Evolutionary conservation across 495 filamentous ascomycete genomes (phyloP).

Genomic region (Penicilliopsis zonata): DNA sequence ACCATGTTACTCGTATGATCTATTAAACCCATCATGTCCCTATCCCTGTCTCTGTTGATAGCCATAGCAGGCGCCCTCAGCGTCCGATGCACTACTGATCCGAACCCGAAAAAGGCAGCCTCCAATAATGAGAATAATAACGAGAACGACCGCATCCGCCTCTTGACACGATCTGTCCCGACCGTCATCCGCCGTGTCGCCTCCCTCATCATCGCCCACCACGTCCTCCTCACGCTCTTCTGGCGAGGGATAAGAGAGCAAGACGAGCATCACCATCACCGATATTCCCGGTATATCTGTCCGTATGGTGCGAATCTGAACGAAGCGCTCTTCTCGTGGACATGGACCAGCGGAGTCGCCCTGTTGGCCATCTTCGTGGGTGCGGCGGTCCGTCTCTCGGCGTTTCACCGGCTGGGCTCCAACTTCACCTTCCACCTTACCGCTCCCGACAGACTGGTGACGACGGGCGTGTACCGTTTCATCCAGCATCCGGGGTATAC

Average conservation of each 20-base stretch:
- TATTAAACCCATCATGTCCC: too few species aligned
- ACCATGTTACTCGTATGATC: too few species aligned
- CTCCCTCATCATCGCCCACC: conserved; percentile 10
- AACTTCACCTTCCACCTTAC: conserved; percentile 38
- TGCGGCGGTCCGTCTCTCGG: conserved; percentile 17
- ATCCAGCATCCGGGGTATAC: conserved; percentile 40
- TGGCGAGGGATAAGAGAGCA: not conserved
- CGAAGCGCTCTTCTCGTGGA: conserved; percentile 18
- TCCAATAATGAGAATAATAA: conserved; percentile 2
- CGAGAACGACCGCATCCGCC: conserved; percentile 8
- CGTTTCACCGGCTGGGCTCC: conserved; percentile 25
- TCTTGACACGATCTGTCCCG: conserved; percentile 3
- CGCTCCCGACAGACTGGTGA: conserved; percentile 27
- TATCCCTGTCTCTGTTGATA: conserved; percentile 8
- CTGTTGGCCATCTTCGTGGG: conserved; percentile 18
- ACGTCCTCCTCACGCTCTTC: conserved; percentile 14
- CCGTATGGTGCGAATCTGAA: conserved; percentile 11
- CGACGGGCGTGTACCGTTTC: conserved; percentile 29
- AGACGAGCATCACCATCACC: conserved; percentile 3
- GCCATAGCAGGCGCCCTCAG: conserved; percentile 8
- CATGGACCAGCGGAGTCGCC: conserved; percentile 6
- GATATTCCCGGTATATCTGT: conserved; percentile 6
- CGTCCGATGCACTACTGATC: conserved; percentile 9
- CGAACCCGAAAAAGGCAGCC: conserved; percentile 10
- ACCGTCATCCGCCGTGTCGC: conserved; percentile 4